Conservation (phyloP, 305 asterid genomes). For the Salvia sclarea region DNA sequence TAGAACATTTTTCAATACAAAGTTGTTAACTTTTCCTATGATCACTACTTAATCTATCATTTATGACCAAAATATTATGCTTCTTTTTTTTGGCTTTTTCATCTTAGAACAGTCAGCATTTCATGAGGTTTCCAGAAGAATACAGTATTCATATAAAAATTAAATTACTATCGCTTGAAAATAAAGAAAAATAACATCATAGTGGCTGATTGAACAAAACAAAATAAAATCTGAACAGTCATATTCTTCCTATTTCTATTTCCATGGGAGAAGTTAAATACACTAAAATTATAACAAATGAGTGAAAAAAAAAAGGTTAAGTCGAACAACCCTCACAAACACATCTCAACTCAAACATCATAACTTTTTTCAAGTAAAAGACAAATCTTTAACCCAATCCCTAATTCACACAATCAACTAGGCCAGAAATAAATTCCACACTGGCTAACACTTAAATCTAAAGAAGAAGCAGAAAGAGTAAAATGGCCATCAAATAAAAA, state of each 20-base stretch:
- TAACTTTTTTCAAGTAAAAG: not conserved
- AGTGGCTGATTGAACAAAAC: not conserved
- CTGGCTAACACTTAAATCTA: not conserved
- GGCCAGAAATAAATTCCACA: not conserved
- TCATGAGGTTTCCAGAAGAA: not conserved
- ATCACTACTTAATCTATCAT: not conserved
- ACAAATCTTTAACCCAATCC: not conserved
- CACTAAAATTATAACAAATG: not conserved
- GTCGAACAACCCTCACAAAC: constrained; percentile 1
- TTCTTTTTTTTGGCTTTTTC: not conserved
- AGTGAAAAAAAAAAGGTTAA: not conserved
- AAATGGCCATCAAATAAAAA: not conserved
- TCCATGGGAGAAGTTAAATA: not conserved
- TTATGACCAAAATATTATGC: not conserved
- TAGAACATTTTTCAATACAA: not conserved
- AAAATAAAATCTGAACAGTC: not conserved
- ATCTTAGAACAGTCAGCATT: constrained; percentile 2
- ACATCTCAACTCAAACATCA: constrained; percentile 3
- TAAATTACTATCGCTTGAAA: not conserved
- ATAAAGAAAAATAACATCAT: not conserved
- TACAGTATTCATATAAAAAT: too few species aligned
- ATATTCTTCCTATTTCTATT: not conserved
- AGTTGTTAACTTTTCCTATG: not conserved
- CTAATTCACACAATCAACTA: not conserved
- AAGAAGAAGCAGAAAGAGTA: constrained; percentile 11